A percentile compares a stretch with the other conserved stretches of the same genome.
phyloP scores from a whole-genome alignment of 805 yeast genomes.

The Ogataea chonburiensis region DNA sequence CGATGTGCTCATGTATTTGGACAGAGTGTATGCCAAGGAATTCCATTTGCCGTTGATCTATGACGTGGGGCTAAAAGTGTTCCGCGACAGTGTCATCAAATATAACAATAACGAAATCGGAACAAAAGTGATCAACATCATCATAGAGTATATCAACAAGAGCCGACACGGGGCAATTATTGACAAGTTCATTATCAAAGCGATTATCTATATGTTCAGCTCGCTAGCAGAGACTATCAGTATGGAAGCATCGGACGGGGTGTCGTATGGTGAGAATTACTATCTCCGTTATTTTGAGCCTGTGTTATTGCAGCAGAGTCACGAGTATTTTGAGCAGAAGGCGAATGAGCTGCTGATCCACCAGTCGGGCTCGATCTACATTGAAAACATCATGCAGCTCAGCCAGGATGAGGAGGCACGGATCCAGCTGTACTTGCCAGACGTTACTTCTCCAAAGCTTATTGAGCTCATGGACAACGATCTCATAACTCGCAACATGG shows the following conservation, averaged over 20 bases:
- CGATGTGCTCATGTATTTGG: conserved; percentile 83
- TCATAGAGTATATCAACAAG: conserved; percentile 55
- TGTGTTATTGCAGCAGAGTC: conserved; percentile 51
- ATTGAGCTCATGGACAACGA: conserved; percentile 56
- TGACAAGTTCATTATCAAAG: conserved; percentile 57
- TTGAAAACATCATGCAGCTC: conserved; percentile 50
- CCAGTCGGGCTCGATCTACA: conserved; percentile 52
- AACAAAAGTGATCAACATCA: conserved; percentile 42
- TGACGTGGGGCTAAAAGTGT: conserved; percentile 70
- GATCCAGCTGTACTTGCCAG: conserved; percentile 52
- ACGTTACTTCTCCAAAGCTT: conserved; percentile 51
- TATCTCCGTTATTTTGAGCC: conserved; percentile 70
- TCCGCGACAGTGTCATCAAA: conserved; percentile 59
- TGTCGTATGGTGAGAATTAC: conserved; percentile 54
- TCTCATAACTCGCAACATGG: conserved; percentile 56
- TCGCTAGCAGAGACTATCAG: conserved; percentile 44
- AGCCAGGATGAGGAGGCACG: conserved; percentile 63
- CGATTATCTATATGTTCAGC: conserved; percentile 70
- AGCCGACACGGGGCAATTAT: conserved; percentile 55
- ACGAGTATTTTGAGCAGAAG: conserved; percentile 49
- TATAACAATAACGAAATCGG: conserved; percentile 52
- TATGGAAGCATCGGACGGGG: conserved; percentile 13
- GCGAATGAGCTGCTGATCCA: conserved; percentile 44
- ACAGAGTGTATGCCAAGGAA: conserved; percentile 79
- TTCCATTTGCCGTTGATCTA: conserved; percentile 58